Evolutionary conservation across 164 flowering plant genomes (phyloP).

Genomic region (Kalanchoe fedtschenkoi): DNA sequence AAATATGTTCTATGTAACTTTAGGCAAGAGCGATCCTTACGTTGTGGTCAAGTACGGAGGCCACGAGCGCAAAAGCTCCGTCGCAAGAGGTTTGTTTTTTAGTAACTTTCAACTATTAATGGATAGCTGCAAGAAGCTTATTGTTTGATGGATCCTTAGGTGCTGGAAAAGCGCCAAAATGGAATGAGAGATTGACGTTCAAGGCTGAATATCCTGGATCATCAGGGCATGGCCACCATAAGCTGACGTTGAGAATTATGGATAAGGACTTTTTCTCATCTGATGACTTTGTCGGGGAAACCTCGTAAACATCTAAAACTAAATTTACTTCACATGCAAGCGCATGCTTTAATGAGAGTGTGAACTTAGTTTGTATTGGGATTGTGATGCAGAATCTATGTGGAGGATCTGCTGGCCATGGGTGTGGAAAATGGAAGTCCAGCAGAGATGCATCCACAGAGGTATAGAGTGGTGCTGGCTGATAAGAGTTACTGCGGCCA

Average conservation of each 20-base stretch:
- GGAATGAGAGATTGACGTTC: slow-evolving; percentile 2
- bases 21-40: not conserved
- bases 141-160: too few species aligned
- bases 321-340: too few species aligned
- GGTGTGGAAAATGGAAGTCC: not conserved
- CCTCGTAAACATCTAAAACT: not conserved
- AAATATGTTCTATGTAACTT: too few species aligned
- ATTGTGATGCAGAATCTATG: slow-evolving; percentile 1
- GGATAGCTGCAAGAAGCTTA: too few species aligned
- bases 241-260: slow-evolving; percentile 6
- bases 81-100: not conserved
- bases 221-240: not conserved
- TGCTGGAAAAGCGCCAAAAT: not conserved
- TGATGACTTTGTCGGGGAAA: slow-evolving; percentile 2
- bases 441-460: slow-evolving; percentile 6
- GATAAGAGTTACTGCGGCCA: slow-evolving; percentile 5
- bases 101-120: too few species aligned
- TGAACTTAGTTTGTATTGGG: not conserved
- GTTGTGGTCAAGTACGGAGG: not conserved
- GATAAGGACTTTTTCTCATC: not conserved
- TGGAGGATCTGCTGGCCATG: slow-evolving; percentile 7
- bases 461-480: slow-evolving; percentile 4
- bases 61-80: not conserved
- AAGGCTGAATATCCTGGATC: not conserved
- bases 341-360: not conserved